A percentile compares a stretch with the other conserved stretches of the same genome.
phyloP scores from a whole-genome alignment of 768 basidiomycete species.

The Pleurotus giganteus region DNA sequence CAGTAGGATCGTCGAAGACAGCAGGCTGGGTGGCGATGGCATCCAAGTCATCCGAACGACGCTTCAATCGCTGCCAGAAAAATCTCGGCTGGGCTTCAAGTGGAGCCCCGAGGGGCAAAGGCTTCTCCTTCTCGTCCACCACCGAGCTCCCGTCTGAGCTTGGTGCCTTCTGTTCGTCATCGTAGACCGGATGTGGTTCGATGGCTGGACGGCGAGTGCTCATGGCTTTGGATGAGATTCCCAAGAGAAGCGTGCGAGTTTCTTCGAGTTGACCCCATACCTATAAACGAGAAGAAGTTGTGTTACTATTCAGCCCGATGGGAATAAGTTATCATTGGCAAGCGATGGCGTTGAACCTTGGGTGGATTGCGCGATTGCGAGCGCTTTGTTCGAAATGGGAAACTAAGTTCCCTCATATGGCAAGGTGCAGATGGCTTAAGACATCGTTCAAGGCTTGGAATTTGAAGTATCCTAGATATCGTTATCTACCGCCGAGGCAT shows the following conservation, averaged over 20 bases:
- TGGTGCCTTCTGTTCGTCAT: conserved; percentile 8
- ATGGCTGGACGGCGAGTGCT: neutral
- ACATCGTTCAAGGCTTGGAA: neutral
- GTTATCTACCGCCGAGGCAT: conserved; percentile 61
- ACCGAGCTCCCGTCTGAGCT: conserved; percentile 8
- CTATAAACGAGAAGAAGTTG: conserved; percentile 1
- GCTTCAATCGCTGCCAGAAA: conserved; percentile 30
- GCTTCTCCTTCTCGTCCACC: conserved; percentile 18
- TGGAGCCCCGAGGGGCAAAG: conserved; percentile 27
- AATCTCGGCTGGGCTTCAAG: conserved; percentile 19
- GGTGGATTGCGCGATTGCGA: neutral
- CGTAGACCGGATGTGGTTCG: conserved; percentile 1
- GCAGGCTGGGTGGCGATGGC: conserved; percentile 59
- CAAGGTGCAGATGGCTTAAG: neutral
- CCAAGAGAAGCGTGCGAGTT: neutral
- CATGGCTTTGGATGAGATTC: neutral
- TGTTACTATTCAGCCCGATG: neutral
- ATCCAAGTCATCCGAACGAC: conserved; percentile 37
- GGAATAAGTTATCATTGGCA: neutral
- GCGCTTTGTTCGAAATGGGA: conserved; percentile 1
- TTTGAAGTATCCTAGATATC: neutral
- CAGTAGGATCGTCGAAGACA: conserved; percentile 57
- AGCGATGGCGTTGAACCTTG: neutral
- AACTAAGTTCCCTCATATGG: neutral
- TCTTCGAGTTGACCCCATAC: neutral